These are phyloP conservation scores for Parietichytrium sp. DNA, from an alignment of 108 stramenopile species.

Conservation along the genomic window DNA sequence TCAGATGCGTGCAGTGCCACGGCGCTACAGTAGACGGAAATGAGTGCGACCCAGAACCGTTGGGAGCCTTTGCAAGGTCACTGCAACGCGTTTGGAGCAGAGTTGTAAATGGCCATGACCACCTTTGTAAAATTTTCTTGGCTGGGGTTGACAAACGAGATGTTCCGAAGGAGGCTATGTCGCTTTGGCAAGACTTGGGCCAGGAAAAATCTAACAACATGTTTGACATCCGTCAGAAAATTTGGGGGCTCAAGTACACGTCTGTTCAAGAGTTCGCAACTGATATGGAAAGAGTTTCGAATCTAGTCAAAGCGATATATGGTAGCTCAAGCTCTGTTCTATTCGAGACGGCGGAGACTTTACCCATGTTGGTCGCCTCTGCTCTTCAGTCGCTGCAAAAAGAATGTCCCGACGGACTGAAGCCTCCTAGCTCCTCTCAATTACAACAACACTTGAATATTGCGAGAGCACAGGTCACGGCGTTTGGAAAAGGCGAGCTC, in stretches of 20 bases:
- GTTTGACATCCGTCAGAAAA: background rate
- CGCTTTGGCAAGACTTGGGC: background rate
- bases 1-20: slow-evolving; percentile 20
- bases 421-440: background rate
- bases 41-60: background rate
- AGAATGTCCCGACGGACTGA: background rate
- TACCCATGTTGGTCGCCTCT: background rate
- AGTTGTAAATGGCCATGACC: slow-evolving; percentile 8
- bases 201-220: background rate
- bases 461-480: no score
- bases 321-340: slow-evolving; percentile 17
- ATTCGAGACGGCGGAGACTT: background rate
- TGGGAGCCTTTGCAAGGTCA: background rate
- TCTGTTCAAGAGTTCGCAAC: background rate
- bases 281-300: background rate
- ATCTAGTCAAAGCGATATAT: background rate
- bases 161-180: background rate
- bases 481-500: background rate
- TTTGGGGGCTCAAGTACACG: background rate
- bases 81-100: slow-evolving; percentile 24
- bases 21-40: background rate
- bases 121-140: background rate
- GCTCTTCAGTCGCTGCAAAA: background rate
- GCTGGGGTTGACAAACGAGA: background rate
- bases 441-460: no score